Conservation (phyloP, 371 early-diverging fungal genomes). For the Rhizopus sp. region DNA sequence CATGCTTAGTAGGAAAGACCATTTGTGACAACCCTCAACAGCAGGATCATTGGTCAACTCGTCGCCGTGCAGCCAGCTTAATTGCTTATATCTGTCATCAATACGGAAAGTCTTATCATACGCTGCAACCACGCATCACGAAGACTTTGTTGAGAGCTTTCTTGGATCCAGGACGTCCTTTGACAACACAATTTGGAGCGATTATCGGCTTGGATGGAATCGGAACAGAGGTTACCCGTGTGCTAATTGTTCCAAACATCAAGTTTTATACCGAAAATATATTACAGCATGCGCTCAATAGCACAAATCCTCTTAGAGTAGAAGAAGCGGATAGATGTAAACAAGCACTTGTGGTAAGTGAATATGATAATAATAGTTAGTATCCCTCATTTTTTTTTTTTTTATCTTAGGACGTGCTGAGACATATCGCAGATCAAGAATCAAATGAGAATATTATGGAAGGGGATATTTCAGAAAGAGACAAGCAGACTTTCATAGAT, state of each 20-base stretch:
- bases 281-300: conserved; percentile 24
- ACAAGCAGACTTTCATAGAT: conserved; percentile 16
- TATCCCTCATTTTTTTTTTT: background rate
- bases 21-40: conserved; percentile 64
- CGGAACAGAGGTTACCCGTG: conserved; percentile 77
- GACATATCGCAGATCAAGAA: conserved; percentile 21
- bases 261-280: conserved; percentile 58
- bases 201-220: conserved; percentile 78
- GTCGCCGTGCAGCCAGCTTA: conserved; percentile 76
- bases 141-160: conserved; percentile 88
- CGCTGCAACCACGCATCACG: conserved; percentile 85
- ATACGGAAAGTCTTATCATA: conserved; percentile 81
- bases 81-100: conserved; percentile 71
- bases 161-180: conserved; percentile 81
- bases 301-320: conserved; percentile 25
- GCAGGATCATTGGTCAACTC: conserved; percentile 85
- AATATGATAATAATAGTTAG: background rate
- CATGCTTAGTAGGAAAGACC: conserved; percentile 93
- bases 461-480: conserved; percentile 18
- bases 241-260: conserved; percentile 79
- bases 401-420: conserved; percentile 14
- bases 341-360: conserved; percentile 41
- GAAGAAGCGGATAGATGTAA: conserved; percentile 42
- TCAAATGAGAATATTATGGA: conserved; percentile 21
- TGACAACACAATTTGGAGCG: conserved; percentile 89